Base-by-base conservation (phyloP, 768 basidiomycete genomes). In the Termitomyces sp. region DNA sequence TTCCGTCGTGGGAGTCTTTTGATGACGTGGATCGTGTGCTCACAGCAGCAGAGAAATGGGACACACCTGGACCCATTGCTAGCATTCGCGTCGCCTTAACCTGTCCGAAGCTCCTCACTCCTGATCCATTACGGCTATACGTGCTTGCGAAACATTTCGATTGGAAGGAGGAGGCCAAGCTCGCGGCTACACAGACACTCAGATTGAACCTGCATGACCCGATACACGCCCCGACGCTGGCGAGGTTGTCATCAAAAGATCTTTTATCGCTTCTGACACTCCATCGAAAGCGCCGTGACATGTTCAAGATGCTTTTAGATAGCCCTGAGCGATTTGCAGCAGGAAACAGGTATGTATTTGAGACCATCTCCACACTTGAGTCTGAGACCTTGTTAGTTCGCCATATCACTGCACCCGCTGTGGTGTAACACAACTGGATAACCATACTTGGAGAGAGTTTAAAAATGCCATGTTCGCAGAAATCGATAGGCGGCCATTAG, bases 31-130 rank as follows among this genome's bases (percentile, higher is more conserved):
- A 84, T 53, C 71, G 75, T 9, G 73, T 89, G 5, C 68, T 89
- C 30, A 74, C 71, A 42, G 75, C 84, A 0, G 84, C 86, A 2
- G 85, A 89, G 62, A 87, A 85, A 64, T 89, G 87, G 77, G 85
- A 86, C 48, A 82, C 84, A 65, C 81, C 79, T 0, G 85, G 85
- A 0, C 82, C 84, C 3, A 70, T 76, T 40, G 78, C 82, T 11
- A 74, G 75, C 61, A 75, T 88, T 56, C 82, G 84, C 51, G 75
- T 78, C 21, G 75, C 78, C 1, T 68, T 83, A 37, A 75, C 71
- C 53, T 74, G 79, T 1, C 78, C 76, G 12, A 67, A 70, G 1
- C 77, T 85, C 59, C 75, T 79, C 23, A 66, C 71, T 33, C 66
- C 68, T 46, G 60, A 73, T 51, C 79, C 84, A 0, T 63, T 86